Conservation (phyloP, 106 monocot species). For the Platanthera guangdongensis region DNA sequence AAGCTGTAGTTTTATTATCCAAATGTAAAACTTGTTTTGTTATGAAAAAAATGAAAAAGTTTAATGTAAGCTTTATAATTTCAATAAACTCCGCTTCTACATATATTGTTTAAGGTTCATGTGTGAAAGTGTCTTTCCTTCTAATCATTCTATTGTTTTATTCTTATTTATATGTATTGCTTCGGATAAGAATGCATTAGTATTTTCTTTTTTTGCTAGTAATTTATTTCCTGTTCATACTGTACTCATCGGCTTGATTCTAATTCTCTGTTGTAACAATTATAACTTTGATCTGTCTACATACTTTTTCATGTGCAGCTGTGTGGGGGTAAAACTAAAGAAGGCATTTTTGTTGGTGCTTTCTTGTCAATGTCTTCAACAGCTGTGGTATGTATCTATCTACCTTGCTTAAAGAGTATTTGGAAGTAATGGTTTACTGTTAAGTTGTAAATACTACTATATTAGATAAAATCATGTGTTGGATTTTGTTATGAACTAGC, state of each 20-base stretch:
- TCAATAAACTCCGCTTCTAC: neutral
- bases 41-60: neutral
- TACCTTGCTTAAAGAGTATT: neutral
- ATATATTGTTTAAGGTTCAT: neutral
- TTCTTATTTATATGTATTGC: neutral
- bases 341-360: conserved; percentile 84
- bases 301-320: conserved; percentile 43
- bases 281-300: neutral
- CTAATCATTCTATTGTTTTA: neutral
- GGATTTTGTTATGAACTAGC: neutral
- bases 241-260: neutral
- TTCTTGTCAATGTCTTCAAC: conserved; percentile 98
- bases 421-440: neutral
- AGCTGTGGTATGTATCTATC: conserved; percentile 68
- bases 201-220: neutral
- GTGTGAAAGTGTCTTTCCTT: neutral
- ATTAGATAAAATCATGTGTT: neutral
- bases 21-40: neutral
- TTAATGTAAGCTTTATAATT: neutral
- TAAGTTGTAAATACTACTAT: neutral
- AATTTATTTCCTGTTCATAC: neutral
- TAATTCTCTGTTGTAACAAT: neutral
- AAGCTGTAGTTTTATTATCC: neutral
- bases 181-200: neutral
- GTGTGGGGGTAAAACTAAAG: conserved; percentile 79